These are phyloP conservation scores for Leccinum sublutescens DNA, from an alignment of 768 basidiomycete genomes.

Conservation along the genomic window DNA sequence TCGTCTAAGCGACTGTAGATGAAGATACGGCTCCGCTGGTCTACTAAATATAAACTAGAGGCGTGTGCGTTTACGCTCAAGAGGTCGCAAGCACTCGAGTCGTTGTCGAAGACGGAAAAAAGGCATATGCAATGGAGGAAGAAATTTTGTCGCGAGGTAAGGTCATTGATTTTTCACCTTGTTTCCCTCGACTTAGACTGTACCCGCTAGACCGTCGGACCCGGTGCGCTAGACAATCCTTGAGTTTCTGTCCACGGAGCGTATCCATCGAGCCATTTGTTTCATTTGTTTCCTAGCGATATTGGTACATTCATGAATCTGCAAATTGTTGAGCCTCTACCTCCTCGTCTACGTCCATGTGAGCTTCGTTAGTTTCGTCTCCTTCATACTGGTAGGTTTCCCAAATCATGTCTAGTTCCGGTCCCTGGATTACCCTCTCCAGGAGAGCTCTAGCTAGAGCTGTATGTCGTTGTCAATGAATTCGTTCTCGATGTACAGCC, in stretches of 20 bases:
- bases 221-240: slow-evolving; percentile 13
- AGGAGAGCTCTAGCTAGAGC: slow-evolving; percentile 60
- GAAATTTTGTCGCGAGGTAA: slow-evolving; percentile 52
- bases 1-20: slow-evolving; percentile 31
- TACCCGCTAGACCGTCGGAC: slow-evolving; percentile 19
- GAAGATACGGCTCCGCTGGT: slow-evolving; percentile 44
- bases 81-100: slow-evolving; percentile 35
- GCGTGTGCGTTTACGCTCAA: slow-evolving; percentile 50
- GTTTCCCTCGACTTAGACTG: background rate
- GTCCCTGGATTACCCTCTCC: slow-evolving; percentile 69
- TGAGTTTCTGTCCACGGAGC: slow-evolving; percentile 1
- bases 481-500: background rate
- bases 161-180: background rate
- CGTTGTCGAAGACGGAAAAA: slow-evolving; percentile 36
- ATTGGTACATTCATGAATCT: slow-evolving; percentile 5
- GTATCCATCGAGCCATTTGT: background rate
- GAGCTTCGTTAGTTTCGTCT: slow-evolving; percentile 37
- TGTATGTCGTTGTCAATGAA: slow-evolving; percentile 25
- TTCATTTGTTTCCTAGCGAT: background rate
- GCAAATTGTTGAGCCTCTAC: slow-evolving; percentile 33
- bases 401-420: slow-evolving; percentile 67
- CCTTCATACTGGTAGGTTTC: slow-evolving; percentile 52
- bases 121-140: slow-evolving; percentile 54
- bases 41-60: slow-evolving; percentile 49
- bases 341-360: slow-evolving; percentile 58